phyloP scores from a whole-genome alignment of 345 rosid species.

The Eucalyptus shirleyi region DNA sequence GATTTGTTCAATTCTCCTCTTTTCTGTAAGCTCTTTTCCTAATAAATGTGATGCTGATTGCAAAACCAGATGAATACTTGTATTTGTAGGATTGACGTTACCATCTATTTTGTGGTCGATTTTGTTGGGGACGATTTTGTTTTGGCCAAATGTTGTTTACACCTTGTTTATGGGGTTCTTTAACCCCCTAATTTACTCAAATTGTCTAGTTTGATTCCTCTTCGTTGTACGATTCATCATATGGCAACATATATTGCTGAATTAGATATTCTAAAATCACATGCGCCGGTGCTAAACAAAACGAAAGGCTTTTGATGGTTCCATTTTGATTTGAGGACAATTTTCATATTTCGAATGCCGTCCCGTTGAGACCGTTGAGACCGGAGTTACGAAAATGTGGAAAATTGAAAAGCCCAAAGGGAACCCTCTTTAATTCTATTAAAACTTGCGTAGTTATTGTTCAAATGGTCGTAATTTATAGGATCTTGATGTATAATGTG shows the following conservation, averaged over 20 bases:
- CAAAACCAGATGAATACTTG: neutral
- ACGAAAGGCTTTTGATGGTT: neutral
- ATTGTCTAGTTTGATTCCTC: neutral
- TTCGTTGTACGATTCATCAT: neutral
- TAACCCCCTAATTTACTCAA: neutral
- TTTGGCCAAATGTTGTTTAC: neutral
- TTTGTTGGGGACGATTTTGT: neutral
- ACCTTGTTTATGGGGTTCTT: neutral
- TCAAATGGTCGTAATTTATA: neutral
- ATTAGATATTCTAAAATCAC: neutral
- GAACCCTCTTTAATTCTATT: neutral
- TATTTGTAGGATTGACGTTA: neutral
- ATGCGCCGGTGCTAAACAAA: neutral
- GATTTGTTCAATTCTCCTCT: neutral
- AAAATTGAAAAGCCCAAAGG: neutral
- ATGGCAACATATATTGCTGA: neutral
- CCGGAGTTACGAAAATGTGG: neutral
- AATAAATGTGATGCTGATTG: neutral
- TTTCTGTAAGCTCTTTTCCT: neutral
- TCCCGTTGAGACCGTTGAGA: rapidly evolving
- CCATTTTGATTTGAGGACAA: neutral
- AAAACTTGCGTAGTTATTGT: neutral
- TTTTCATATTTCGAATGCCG: neutral
- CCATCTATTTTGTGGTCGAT: neutral
- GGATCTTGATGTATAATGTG: neutral